Evolutionary conservation across 169 alveolate species (phyloP), one percentile per base, ranked within the genome.

Genomic region (Cryptosporidium sp.): DNA sequence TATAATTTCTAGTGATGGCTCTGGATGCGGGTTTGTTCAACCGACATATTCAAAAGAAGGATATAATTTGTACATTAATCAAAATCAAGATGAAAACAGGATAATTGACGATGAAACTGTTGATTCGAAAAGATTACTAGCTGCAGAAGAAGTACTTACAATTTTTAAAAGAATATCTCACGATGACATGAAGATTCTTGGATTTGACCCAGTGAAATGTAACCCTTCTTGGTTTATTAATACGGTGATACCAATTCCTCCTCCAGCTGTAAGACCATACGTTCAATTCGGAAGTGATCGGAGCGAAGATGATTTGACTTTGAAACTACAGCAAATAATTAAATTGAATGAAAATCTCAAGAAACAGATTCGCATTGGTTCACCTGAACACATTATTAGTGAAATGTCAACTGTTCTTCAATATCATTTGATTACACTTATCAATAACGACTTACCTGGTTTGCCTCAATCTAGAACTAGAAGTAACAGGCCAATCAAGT

Each of bases 241-340:
- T 52, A 96, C 97, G 74, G 96, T 93, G 39, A 91, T 99, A 45
- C 99, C 99, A 4, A 99, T 99, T 3, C 99, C 99, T 70, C 99
- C 99, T 0, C 99, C 99, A 0, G 96, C 98, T 65, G 99, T 98
- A 18, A 92, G 99, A 80, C 99, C 99, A 29, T 97, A 98, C 39
- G 99, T 97, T 26, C 96, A 94, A 37, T 96, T 93, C 84, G 98
- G 98, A 21, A 93, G 96, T 65, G 96, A 96, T 70, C 93, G 99
- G 85, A 94, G 98, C 80, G 99, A 99, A 91, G 99, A 99, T 86
- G 99, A 99, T 92, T 93, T 98, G 74, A 99, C 99, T 58, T 93
- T 97, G 84, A 98, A 98, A 92, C 96, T 98, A 85, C 93, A 94
- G 59, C 99, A 97, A 92, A 97, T 98, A n/a, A 93, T 98, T n/a